Evolutionary conservation across 2,329 filamentous ascomycete genomes (phyloP), one percentile per base, ranked within the genome.

Genomic region (Penicillium palitans): DNA sequence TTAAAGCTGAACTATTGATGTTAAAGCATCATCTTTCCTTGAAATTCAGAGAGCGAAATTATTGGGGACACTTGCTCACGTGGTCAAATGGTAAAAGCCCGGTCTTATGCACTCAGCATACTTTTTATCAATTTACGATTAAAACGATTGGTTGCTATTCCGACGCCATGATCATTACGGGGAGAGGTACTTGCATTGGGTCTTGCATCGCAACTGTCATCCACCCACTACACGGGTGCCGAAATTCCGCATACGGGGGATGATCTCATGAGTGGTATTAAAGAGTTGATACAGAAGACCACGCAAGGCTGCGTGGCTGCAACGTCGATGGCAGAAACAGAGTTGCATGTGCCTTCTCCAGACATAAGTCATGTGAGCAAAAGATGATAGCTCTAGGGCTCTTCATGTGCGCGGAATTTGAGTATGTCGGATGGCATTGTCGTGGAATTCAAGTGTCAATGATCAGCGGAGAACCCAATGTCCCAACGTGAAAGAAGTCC

Each of bases 201-300:
- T 12, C 49, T 42, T 31, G 46, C 21, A 52, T 40, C 21, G 25
- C 33, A 49, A 12, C 13, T 29, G 40, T 50, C 35, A 50, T 44
- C 24, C 41, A 46, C 17, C 35, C 25, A 37, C 42, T 47, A 37
- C 41, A 19, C 55, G 19, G 27, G 31, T 45, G 29, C 35, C 25
- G 42, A 45, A 25, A 41, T 7, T 39, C 41, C 27, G 35, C 49
- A 41, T 19, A 35, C 24, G 15, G 19, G 15, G 29, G 39, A 52
- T 57, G 19, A 48, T 53, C 35, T 53, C 29, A 51, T 24, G n/a
- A 33, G 33, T 46, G 47, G 48, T 47, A 52, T 57, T 41, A 17
- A 57, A 31, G 17, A 25, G 21, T 40, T 21, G 42, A 42, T 54
- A 47, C 17, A 53, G 29, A 33, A 48, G 21, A n/a, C 41, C 25